A percentile compares a stretch with the other conserved stretches of the same genome.
Evolutionary conservation across 352 stramenopile genomes (phyloP).

Genomic region (Phytopythium helicoides): DNA sequence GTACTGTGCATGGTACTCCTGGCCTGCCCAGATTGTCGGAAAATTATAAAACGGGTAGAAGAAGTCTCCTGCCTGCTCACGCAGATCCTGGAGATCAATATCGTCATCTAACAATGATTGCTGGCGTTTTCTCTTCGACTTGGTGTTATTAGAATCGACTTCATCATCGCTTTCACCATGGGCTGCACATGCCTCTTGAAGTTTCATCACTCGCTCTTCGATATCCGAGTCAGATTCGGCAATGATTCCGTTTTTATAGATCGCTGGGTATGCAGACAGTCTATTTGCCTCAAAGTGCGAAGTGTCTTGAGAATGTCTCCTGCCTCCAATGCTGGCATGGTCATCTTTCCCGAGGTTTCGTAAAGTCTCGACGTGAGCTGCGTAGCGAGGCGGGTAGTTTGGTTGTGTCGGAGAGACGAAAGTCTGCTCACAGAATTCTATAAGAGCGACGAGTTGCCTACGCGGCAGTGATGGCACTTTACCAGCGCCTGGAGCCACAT

Average conservation of each 20-base stretch:
- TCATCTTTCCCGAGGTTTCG: slow-evolving; percentile 13
- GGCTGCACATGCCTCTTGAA: slow-evolving; percentile 17
- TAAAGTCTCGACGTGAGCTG: slow-evolving; percentile 45
- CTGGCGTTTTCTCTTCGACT: neutral
- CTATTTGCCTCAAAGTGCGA: slow-evolving; percentile 21
- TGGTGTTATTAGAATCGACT: slow-evolving; percentile 12
- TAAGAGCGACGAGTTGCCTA: slow-evolving; percentile 44
- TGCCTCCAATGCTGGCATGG: no score
- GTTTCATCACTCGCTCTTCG: slow-evolving; percentile 33
- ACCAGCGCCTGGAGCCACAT: slow-evolving; percentile 11
- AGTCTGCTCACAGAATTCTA: slow-evolving; percentile 44
- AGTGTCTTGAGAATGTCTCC: no score
- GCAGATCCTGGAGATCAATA: neutral
- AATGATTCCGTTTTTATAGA: slow-evolving; percentile 51
- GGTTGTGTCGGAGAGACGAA: slow-evolving; percentile 35
- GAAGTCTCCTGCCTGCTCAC: slow-evolving; percentile 17
- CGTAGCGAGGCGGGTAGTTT: slow-evolving; percentile 36
- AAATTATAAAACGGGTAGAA: slow-evolving; percentile 54
- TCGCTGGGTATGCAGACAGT: slow-evolving; percentile 46
- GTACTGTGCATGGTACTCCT: slow-evolving; percentile 39
- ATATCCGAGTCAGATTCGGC: slow-evolving; percentile 52
- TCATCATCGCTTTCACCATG: neutral
- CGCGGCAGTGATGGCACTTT: slow-evolving; percentile 29
- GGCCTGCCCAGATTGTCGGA: slow-evolving; percentile 1
- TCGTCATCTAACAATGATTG: neutral